Conservation (phyloP, 345 rosid species). For the Populus deltoides region DNA sequence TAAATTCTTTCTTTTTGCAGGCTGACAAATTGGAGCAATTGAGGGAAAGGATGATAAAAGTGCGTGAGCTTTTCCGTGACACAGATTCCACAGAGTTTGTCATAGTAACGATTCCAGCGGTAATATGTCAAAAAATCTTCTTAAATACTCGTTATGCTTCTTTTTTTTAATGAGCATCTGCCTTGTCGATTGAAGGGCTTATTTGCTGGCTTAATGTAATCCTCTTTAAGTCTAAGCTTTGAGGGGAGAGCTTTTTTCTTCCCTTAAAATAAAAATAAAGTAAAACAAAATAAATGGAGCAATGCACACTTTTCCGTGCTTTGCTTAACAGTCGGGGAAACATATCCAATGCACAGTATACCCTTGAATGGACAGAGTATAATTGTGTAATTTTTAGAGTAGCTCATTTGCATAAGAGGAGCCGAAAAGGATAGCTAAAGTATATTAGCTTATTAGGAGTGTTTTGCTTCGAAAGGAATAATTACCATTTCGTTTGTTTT, state of each 20-base stretch:
- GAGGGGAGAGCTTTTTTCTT: neutral
- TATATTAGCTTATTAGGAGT: neutral
- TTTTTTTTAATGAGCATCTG: neutral
- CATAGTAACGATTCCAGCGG: constrained; percentile 94
- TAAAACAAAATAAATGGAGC: neutral
- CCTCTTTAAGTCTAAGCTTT: neutral
- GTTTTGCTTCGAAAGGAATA: constrained; percentile 4
- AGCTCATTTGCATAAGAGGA: neutral
- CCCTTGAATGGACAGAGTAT: neutral
- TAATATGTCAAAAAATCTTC: constrained; percentile 26
- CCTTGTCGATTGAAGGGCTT: neutral
- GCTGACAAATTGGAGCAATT: constrained; percentile 78
- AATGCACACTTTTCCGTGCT: neutral
- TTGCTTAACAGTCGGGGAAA: constrained; percentile 9
- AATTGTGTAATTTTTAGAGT: neutral
- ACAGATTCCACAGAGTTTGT: constrained; percentile 88
- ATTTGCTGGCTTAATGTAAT: neutral
- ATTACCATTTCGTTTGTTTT: constrained; percentile 4
- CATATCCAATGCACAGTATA: neutral
- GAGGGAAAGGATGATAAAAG: constrained; percentile 97
- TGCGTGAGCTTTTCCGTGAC: constrained; percentile 90
- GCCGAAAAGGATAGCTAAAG: neutral
- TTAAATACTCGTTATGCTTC: neutral
- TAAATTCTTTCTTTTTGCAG: constrained; percentile 32
- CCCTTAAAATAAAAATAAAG: neutral